Conservation (phyloP, 345 rosid genomes). For the Draba incana region DNA sequence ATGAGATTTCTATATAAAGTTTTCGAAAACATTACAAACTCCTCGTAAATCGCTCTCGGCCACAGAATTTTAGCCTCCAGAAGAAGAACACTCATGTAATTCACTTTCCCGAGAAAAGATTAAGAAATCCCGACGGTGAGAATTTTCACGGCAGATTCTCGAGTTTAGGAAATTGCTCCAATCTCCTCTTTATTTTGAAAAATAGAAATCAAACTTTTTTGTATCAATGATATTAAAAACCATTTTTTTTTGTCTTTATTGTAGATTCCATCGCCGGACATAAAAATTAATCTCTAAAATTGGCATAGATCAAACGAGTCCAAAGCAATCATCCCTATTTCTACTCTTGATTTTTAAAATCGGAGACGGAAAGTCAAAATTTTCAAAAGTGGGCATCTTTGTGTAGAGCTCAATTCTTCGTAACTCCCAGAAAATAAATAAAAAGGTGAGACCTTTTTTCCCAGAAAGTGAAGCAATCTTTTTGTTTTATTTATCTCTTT, state of each 20-base stretch:
- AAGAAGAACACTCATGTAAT: slow-evolving; percentile 17
- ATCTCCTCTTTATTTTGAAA: not conserved
- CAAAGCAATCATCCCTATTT: slow-evolving; percentile 9
- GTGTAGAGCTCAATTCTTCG: slow-evolving; percentile 9
- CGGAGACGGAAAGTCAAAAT: not conserved
- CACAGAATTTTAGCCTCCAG: slow-evolving; percentile 26
- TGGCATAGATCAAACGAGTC: slow-evolving; percentile 31
- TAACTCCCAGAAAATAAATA: slow-evolving; percentile 6
- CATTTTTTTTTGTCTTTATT: slow-evolving; percentile 20
- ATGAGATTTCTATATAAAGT: slow-evolving; percentile 19
- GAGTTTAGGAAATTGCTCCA: too few species aligned
- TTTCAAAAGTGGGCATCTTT: too few species aligned
- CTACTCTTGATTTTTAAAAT: slow-evolving; percentile 29
- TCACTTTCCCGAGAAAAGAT: slow-evolving; percentile 9
- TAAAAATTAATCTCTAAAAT: slow-evolving; percentile 20
- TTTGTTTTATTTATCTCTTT: slow-evolving; percentile 10
- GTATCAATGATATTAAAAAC: slow-evolving; percentile 22
- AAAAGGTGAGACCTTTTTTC: slow-evolving; percentile 37
- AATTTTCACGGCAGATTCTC: slow-evolving; percentile 28
- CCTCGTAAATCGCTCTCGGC: slow-evolving; percentile 9
- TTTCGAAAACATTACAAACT: slow-evolving; percentile 6
- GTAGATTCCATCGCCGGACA: slow-evolving; percentile 36
- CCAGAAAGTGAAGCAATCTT: slow-evolving; percentile 38
- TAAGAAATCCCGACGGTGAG: slow-evolving; percentile 24
- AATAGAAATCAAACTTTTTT: not conserved